Conservation (phyloP, 2,329 filamentous ascomycete genomes). For the Xylariaceae sp. region DNA sequence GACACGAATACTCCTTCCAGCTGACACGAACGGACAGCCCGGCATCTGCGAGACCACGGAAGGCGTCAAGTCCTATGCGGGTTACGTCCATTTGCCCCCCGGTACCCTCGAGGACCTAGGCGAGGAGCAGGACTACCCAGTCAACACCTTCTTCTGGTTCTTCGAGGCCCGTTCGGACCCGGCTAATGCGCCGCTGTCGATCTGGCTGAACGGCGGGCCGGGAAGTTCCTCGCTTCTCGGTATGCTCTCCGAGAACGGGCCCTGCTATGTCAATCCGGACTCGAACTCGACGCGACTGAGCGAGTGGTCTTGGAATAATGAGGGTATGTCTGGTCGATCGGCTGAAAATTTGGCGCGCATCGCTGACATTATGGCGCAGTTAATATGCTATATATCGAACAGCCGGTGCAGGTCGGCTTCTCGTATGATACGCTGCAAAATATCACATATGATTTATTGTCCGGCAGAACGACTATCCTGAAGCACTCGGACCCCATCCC, state of each 20-base stretch:
- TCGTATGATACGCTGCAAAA: conserved; percentile 58
- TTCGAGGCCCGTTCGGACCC: conserved; percentile 33
- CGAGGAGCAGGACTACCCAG: conserved; percentile 40
- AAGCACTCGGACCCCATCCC: conserved; percentile 36
- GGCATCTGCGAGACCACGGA: conserved; percentile 48
- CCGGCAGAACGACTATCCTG: conserved; percentile 26
- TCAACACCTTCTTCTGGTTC: conserved; percentile 42
- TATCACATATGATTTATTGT: conserved; percentile 43
- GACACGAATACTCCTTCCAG: background rate
- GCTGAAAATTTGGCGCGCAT: background rate
- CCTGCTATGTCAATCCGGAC: conserved; percentile 39
- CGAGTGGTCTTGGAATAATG: conserved; percentile 54
- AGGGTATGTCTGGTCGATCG: conserved; percentile 19
- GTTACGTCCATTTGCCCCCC: conserved; percentile 53
- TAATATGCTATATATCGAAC: conserved; percentile 49
- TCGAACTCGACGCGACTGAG: conserved; percentile 47
- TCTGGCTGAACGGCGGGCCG: conserved; percentile 57
- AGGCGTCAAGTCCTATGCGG: conserved; percentile 57
- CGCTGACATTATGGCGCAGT: conserved; percentile 29
- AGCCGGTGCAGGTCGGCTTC: conserved; percentile 57
- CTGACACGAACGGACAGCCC: conserved; percentile 36
- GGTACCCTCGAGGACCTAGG: conserved; percentile 38
- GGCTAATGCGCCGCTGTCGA: conserved; percentile 38
- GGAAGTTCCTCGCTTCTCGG: conserved; percentile 51
- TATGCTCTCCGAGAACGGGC: conserved; percentile 47